Percentiles rank a stretch among this genome's conserved stretches.
These are phyloP conservation scores for Aphanomyces euteiches DNA, from an alignment of 352 stramenopile genomes.

Conservation along the genomic window DNA sequence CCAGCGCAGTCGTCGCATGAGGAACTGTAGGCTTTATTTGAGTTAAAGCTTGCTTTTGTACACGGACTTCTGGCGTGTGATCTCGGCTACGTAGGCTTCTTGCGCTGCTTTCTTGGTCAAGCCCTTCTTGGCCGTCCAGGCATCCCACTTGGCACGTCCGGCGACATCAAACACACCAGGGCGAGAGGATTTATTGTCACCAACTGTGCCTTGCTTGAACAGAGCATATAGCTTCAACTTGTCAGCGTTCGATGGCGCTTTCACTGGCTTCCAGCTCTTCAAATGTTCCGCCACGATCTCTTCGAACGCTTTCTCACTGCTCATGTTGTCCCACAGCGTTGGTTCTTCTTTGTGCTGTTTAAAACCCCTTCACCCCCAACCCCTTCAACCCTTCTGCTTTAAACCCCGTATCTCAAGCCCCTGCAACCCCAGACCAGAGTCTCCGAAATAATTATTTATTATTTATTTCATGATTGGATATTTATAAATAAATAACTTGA, in stretches of 20 bases:
- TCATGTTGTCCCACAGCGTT: not conserved
- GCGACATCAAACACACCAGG: constrained; percentile 85
- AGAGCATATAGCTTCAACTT: constrained; percentile 86
- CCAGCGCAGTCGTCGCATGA: not conserved
- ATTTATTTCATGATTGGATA: no score
- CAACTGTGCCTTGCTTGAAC: constrained; percentile 87
- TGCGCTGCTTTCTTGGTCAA: constrained; percentile 80
- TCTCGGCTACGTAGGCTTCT: constrained; percentile 83
- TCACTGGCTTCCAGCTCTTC: constrained; percentile 32
- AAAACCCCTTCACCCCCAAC: no score
- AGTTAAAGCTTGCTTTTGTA: constrained; percentile 47
- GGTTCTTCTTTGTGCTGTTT: no score
- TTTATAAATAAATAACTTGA: no score
- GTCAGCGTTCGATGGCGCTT: constrained; percentile 62
- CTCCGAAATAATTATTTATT: no score
- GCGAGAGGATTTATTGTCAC: constrained; percentile 79
- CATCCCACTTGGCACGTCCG: constrained; percentile 87
- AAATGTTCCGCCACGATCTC: constrained; percentile 1
- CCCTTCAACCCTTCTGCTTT: no score
- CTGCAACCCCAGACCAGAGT: no score
- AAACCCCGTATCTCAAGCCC: no score
- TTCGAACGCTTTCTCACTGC: not conserved
- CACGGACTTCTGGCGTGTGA: constrained; percentile 75
- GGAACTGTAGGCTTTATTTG: not conserved
- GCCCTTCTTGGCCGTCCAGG: constrained; percentile 83